These are phyloP conservation scores for Hapsidospora chrysogenum DNA, from an alignment of 495 filamentous ascomycete species.

Conservation along the genomic window DNA sequence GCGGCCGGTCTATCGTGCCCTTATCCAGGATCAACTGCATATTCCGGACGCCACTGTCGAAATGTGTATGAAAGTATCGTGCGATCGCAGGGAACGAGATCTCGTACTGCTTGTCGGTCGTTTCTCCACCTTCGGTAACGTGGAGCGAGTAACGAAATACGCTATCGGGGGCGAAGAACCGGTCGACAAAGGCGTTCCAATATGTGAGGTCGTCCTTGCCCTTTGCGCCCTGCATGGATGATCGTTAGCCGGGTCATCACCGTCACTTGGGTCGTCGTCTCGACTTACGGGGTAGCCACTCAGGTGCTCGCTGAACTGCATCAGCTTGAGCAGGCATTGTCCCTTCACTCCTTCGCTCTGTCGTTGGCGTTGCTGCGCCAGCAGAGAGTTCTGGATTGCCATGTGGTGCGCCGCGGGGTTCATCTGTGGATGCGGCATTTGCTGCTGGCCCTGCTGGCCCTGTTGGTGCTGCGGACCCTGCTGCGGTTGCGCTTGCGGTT, in stretches of 20 bases:
- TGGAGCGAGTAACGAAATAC: conserved; percentile 49
- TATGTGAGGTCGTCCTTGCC: conserved; percentile 44
- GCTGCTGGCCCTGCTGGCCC: conserved; percentile 14
- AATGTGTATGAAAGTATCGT: conserved; percentile 68
- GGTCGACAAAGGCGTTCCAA: conserved; percentile 61
- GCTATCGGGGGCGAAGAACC: conserved; percentile 50
- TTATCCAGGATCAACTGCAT: conserved; percentile 62
- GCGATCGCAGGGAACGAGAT: conserved; percentile 58
- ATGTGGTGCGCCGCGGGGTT: conserved; percentile 23
- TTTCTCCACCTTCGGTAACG: conserved; percentile 22
- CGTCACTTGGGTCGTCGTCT: background rate
- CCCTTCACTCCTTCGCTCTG: conserved; percentile 38
- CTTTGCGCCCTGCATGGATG: conserved; percentile 27
- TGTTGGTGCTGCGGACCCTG: conserved; percentile 38
- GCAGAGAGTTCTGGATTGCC: conserved; percentile 9
- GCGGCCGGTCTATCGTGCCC: conserved; percentile 33
- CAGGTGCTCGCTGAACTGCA: conserved; percentile 54
- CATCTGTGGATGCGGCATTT: conserved; percentile 21
- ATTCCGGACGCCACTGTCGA: conserved; percentile 60
- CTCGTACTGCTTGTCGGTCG: conserved; percentile 53
- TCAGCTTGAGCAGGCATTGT: conserved; percentile 41
- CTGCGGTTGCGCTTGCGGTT: conserved; percentile 22
- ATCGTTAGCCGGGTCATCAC: background rate
- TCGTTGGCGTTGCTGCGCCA: conserved; percentile 31
- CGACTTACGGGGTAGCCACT: conserved; percentile 43